Percentiles rank a stretch among this genome's conserved stretches.
These are phyloP conservation scores for Cymbopogon flexuosus DNA, from an alignment of 202 grass and related monocot species.

Conservation along the genomic window DNA sequence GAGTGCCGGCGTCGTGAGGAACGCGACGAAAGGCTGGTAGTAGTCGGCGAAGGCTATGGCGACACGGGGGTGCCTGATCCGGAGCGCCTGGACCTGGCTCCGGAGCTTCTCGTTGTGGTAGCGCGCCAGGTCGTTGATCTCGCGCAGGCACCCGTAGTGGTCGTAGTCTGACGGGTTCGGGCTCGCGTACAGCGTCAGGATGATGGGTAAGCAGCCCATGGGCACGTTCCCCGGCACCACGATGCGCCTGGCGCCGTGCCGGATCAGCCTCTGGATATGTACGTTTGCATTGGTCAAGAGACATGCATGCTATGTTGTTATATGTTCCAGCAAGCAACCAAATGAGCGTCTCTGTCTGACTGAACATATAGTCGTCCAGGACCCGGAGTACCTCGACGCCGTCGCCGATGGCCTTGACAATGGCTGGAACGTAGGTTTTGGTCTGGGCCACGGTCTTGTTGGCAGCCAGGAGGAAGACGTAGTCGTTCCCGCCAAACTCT, in stretches of 20 bases:
- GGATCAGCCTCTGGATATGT: conserved; percentile 36
- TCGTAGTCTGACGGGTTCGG: conserved; percentile 4
- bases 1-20: conserved; percentile 16
- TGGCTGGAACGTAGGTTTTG: conserved; percentile 3
- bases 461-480: conserved; percentile 10
- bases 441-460: conserved; percentile 15
- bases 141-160: conserved; percentile 9
- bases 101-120: conserved; percentile 20
- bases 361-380: no score
- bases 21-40: conserved; percentile 28
- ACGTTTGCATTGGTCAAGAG: neutral
- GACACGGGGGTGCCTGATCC: conserved; percentile 1
- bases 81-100: neutral
- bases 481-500: conserved; percentile 51
- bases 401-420: neutral
- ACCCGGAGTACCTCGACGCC: neutral
- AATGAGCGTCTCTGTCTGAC: no score
- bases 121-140: neutral
- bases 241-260: conserved; percentile 21
- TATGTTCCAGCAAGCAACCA: no score
- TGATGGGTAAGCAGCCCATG: conserved; percentile 14
- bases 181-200: conserved; percentile 10
- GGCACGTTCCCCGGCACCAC: conserved; percentile 29
- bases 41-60: conserved; percentile 41
- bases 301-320: no score